Evolutionary conservation across 495 filamentous ascomycete genomes (phyloP).

Genomic region (Hamigera avellanea): DNA sequence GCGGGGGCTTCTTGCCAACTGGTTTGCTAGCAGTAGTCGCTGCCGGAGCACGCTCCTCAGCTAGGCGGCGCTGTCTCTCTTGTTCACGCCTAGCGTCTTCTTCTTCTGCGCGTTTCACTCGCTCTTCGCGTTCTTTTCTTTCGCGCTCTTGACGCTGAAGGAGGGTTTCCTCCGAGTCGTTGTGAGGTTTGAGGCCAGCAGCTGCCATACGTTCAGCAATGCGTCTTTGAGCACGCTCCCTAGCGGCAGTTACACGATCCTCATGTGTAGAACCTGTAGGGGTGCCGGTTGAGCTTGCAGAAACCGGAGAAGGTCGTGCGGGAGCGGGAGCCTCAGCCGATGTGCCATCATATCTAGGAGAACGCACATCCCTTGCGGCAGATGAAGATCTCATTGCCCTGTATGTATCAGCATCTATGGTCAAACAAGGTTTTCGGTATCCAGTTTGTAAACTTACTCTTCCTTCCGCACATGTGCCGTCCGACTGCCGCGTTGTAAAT

Average conservation of each 20-base stretch:
- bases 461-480: constrained; percentile 65
- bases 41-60: constrained; percentile 64
- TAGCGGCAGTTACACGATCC: constrained; percentile 89
- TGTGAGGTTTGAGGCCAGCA: constrained; percentile 72
- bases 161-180: constrained; percentile 58
- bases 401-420: neutral
- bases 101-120: constrained; percentile 79
- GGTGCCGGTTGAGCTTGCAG: constrained; percentile 45
- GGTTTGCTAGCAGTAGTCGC: constrained; percentile 41
- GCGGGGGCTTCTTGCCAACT: constrained; percentile 68
- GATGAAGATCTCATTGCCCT: constrained; percentile 16
- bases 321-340: constrained; percentile 15
- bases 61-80: constrained; percentile 74
- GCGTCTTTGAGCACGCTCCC: constrained; percentile 89
- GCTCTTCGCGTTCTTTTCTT: constrained; percentile 73
- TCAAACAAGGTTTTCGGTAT: neutral
- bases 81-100: constrained; percentile 87
- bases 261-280: constrained; percentile 73
- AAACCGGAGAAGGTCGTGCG: constrained; percentile 25
- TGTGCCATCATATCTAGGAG: constrained; percentile 14
- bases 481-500: constrained; percentile 75
- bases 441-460: constrained; percentile 36
- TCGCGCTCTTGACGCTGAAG: constrained; percentile 83
- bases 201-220: constrained; percentile 98
- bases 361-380: constrained; percentile 11